phyloP scores from a whole-genome alignment of 106 monocot species.

The Acorus calamus region DNA sequence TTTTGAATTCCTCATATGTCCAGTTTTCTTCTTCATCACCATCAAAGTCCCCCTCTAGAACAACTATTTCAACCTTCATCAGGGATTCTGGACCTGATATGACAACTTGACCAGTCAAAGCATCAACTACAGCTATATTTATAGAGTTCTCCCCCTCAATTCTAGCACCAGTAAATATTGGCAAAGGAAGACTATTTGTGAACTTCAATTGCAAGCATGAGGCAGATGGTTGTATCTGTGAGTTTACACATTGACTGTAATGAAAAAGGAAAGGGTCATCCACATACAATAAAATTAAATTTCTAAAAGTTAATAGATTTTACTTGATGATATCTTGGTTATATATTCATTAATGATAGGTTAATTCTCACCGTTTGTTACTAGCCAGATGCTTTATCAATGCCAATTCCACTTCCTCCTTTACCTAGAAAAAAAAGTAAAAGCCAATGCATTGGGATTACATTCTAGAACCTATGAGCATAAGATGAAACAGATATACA shows the following conservation, averaged over 20 bases:
- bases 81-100: slow-evolving; percentile 44
- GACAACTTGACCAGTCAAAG: slow-evolving; percentile 34
- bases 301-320: background rate
- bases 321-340: background rate
- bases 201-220: slow-evolving; percentile 69
- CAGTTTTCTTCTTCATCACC: slow-evolving; percentile 52
- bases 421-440: slow-evolving; percentile 51
- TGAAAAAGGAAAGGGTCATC: slow-evolving; percentile 1
- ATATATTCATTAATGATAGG: background rate
- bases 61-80: slow-evolving; percentile 85
- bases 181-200: slow-evolving; percentile 61
- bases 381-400: slow-evolving; percentile 44
- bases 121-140: slow-evolving; percentile 53
- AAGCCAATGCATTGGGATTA: background rate
- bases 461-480: background rate
- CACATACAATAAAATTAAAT: slow-evolving; percentile 8
- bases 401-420: slow-evolving; percentile 94
- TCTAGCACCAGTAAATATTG: slow-evolving; percentile 79
- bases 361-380: slow-evolving; percentile 46
- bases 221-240: slow-evolving; percentile 37
- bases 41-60: slow-evolving; percentile 95
- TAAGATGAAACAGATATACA: background rate
- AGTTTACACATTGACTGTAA: slow-evolving; percentile 53
- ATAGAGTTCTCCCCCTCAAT: slow-evolving; percentile 70
- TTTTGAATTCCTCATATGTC: slow-evolving; percentile 73